phyloP scores from a whole-genome alignment of 805 yeast species.

The Kregervanrija fluxuum region DNA sequence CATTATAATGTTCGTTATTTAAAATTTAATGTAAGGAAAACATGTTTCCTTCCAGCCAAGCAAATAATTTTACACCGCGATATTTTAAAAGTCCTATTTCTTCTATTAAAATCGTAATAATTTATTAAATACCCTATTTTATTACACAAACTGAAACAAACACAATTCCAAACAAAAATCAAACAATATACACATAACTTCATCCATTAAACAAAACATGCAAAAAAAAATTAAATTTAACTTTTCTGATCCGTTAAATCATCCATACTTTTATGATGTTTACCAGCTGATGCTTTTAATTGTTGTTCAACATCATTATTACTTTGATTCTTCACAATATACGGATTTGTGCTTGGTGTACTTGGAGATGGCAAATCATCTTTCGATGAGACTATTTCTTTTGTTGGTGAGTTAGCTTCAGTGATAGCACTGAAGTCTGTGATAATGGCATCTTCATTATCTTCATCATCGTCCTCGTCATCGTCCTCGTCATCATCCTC shows the following conservation, averaged over 20 bases:
- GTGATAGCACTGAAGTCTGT: too few species aligned
- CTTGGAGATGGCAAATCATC: constrained; percentile 7
- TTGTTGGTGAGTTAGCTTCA: background rate
- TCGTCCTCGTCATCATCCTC: background rate
- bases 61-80: too few species aligned
- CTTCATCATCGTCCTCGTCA: constrained; percentile 1
- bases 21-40: background rate
- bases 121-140: constrained; percentile 3
- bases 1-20: background rate
- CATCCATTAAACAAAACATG: too few species aligned
- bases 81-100: too few species aligned
- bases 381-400: constrained; percentile 1
- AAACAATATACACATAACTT: background rate
- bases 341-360: constrained; percentile 13
- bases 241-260: constrained; percentile 3
- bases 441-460: constrained; percentile 1
- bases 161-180: background rate
- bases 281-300: background rate
- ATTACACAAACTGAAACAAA: background rate
- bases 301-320: constrained; percentile 5
- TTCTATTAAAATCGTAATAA: too few species aligned
- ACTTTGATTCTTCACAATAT: constrained; percentile 9
- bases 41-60: background rate
- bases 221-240: too few species aligned
- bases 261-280: constrained; percentile 10